Evolutionary conservation across 345 rosid genomes (phyloP).

Genomic region (Cardamine chenopodiifolia): DNA sequence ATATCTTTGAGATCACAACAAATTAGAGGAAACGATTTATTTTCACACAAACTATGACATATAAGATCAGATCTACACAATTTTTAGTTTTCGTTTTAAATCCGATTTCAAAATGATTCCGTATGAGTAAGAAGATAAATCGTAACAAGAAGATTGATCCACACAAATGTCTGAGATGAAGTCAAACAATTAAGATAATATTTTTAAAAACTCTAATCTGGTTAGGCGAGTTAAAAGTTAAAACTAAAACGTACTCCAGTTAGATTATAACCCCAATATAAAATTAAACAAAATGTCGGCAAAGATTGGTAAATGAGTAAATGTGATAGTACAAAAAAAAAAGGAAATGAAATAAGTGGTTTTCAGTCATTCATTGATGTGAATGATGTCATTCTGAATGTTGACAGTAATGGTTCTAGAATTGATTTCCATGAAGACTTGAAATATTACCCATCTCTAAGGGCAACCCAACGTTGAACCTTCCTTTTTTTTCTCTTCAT

Average conservation of each 20-base stretch:
- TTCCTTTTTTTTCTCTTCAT: not conserved
- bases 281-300: conserved; percentile 37
- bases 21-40: not conserved
- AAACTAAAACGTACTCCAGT: conserved; percentile 1
- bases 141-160: too few species aligned
- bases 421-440: conserved; percentile 32
- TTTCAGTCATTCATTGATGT: conserved; percentile 40
- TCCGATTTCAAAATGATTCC: too few species aligned
- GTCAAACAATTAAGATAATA: not conserved
- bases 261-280: conserved; percentile 6
- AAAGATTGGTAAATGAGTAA: conserved; percentile 21
- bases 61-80: too few species aligned
- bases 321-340: conserved; percentile 17
- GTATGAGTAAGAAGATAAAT: too few species aligned
- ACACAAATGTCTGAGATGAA: not conserved
- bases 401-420: conserved; percentile 29
- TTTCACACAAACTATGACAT: too few species aligned
- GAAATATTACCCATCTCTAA: conserved; percentile 36
- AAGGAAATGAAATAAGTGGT: conserved; percentile 23
- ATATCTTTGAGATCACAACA: not conserved
- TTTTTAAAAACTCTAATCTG: not conserved
- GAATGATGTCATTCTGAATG: conserved; percentile 37
- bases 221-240: not conserved
- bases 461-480: conserved; percentile 34
- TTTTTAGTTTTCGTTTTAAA: too few species aligned